Evolutionary conservation across 495 filamentous ascomycete species (phyloP), one percentile per base, ranked within the genome.

Genomic region (Daldinia bambusicola): DNA sequence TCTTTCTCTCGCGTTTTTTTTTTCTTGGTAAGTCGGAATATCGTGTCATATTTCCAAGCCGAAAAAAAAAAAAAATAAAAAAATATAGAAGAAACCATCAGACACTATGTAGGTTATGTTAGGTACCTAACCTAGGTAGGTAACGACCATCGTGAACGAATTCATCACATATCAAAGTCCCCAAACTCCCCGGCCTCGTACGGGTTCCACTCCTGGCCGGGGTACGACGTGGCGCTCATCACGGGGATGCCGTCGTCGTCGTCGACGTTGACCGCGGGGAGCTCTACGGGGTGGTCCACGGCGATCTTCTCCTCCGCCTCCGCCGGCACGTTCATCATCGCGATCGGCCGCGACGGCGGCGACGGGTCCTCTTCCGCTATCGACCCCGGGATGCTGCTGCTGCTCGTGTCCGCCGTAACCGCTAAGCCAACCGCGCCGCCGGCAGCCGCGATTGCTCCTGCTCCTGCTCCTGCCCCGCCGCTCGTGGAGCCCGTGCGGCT

Each of bases 151-250:
- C 34, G 34, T 48, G 26, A 26, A 26, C 16, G 43, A 22, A 13
- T 22, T 26, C 16, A 6, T 32, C 14, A 53, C 5, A 53, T 31
- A 53, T 77, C 75, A 65, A 67, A 77, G 55, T 77, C 75, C 0
- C 70, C 73, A 58, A 77, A 77, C 52, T 77, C 75, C 0, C 75
- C 75, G 1, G 73, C 74, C 8, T 74, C 83, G 66, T 85, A 87
- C 14, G 92, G 91, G 76, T 88, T 88, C 92, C 92, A 94, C 79
- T 93, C 92, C 81, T 94, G 91, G 1, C 92, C 92, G 2, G 92
- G 92, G 75, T 93, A 95, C 31, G 89, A 88, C 10, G 92, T 93
- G 7, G 91, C 89, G 45, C 84, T 91, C 92, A 95, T 95, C 36
- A 85, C 76, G 22, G 90, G 89, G 30, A 81, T 79, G 2, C 84